Evolutionary conservation across 2,329 filamentous ascomycete species (phyloP).

Genomic region (Penicillium verrucosum): DNA sequence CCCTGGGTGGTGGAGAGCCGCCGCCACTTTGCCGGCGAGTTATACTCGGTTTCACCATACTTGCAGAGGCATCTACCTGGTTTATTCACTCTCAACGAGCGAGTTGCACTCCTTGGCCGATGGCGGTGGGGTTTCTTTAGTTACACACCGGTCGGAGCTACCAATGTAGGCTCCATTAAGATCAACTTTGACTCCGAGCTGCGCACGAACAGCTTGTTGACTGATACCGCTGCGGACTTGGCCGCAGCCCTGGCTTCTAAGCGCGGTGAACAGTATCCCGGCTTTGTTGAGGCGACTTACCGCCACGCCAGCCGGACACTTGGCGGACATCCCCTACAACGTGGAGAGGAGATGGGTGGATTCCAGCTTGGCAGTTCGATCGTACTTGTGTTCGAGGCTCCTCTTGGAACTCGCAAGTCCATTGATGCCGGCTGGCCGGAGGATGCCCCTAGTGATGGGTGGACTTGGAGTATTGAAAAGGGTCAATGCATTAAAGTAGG

Average conservation of each 20-base stretch:
- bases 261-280: conserved; percentile 78
- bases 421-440: conserved; percentile 61
- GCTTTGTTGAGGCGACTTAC: conserved; percentile 91
- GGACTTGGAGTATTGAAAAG: conserved; percentile 81
- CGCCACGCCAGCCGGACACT: conserved; percentile 71
- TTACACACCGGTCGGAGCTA: conserved; percentile 92
- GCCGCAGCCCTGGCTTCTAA: conserved; percentile 75
- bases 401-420: conserved; percentile 57
- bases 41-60: conserved; percentile 93
- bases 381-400: conserved; percentile 94
- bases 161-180: conserved; percentile 94
- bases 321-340: conserved; percentile 74
- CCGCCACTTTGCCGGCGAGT: conserved; percentile 94
- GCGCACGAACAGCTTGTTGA: conserved; percentile 84
- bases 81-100: conserved; percentile 93
- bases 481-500: conserved; percentile 88
- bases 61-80: conserved; percentile 88
- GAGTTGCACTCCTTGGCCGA: conserved; percentile 84
- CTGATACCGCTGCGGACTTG: conserved; percentile 84
- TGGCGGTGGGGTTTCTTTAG: conserved; percentile 99
- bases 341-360: conserved; percentile 96
- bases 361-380: conserved; percentile 95
- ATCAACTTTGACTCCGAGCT: conserved; percentile 96
- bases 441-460: conserved; percentile 63
- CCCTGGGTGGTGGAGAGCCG: conserved; percentile 93